These are phyloP conservation scores for Fragilaria crotonensis DNA, from an alignment of 108 stramenopile species.

Conservation along the genomic window DNA sequence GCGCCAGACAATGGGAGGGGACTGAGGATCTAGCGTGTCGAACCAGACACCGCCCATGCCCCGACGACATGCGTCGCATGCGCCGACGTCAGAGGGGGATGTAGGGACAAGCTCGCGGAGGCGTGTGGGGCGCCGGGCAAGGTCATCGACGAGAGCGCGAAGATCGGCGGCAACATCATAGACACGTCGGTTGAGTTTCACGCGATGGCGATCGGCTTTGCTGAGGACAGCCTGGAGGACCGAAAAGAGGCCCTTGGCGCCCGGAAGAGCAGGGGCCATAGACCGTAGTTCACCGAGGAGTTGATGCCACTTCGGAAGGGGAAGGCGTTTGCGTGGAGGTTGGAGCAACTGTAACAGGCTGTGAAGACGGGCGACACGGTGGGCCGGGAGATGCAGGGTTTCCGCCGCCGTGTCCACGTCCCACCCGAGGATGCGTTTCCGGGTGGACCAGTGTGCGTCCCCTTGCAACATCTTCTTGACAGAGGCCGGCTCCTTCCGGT, in stretches of 20 bases:
- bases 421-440: too few species aligned
- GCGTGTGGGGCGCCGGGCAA: conserved; percentile 14
- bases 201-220: background rate
- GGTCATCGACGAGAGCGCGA: conserved; percentile 9
- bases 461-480: too few species aligned
- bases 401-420: conserved; percentile 10
- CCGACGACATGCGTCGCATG: too few species aligned
- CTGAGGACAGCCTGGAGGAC: conserved; percentile 26
- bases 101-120: too few species aligned
- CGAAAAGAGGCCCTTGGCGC: too few species aligned
- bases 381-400: conserved; percentile 6
- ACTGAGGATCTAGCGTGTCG: too few species aligned
- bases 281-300: conserved; percentile 30
- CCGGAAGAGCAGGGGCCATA: too few species aligned
- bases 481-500: too few species aligned
- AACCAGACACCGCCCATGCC: too few species aligned
- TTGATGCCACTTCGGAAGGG: too few species aligned
- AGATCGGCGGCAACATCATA: conserved; percentile 26
- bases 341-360: conserved; percentile 3
- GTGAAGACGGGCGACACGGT: conserved; percentile 4
- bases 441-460: conserved; percentile 21
- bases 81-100: too few species aligned
- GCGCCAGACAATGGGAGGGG: conserved; percentile 8
- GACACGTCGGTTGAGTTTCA: conserved; percentile 14
- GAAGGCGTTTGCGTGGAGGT: too few species aligned